Conservation (phyloP, 805 yeast species). For the Pichia rugopelliculosa region DNA sequence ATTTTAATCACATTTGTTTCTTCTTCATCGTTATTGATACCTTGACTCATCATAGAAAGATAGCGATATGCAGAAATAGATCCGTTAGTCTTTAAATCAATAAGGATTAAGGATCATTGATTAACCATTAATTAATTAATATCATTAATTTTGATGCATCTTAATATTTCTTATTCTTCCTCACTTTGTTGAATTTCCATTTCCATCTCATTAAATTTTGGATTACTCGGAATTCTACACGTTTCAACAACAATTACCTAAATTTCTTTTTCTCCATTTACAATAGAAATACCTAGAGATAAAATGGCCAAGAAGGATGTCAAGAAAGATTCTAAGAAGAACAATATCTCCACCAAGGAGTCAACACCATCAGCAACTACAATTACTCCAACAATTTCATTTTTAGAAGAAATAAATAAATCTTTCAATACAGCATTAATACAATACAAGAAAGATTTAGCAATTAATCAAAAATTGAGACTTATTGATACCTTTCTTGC, state of each 20-base stretch:
- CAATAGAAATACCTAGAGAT: no score
- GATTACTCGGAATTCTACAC: neutral
- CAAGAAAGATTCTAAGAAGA: conserved; percentile 1
- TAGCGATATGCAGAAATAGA: no score
- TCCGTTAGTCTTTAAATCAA: no score
- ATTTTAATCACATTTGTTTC: neutral
- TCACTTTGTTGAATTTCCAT: neutral
- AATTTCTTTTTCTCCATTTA: no score
- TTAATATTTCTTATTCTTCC: no score
- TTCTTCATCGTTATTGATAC: neutral
- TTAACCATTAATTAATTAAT: no score
- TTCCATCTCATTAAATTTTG: no score
- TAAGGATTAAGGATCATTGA: no score
- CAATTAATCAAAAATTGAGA: conserved; percentile 37
- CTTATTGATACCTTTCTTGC: conserved; percentile 72
- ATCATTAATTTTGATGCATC: no score
- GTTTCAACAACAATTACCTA: neutral
- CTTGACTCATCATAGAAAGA: neutral
- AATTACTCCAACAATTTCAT: neutral
- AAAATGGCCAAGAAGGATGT: conserved; percentile 7
- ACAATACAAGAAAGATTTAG: conserved; percentile 19
- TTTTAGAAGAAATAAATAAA: conserved; percentile 3
- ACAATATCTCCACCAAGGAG: neutral
- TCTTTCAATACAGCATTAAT: conserved; percentile 5
- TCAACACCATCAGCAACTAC: neutral